Evolutionary conservation across 305 asterid species (phyloP), one percentile per base, ranked within the genome.

Genomic region (Ruellia speciosa): DNA sequence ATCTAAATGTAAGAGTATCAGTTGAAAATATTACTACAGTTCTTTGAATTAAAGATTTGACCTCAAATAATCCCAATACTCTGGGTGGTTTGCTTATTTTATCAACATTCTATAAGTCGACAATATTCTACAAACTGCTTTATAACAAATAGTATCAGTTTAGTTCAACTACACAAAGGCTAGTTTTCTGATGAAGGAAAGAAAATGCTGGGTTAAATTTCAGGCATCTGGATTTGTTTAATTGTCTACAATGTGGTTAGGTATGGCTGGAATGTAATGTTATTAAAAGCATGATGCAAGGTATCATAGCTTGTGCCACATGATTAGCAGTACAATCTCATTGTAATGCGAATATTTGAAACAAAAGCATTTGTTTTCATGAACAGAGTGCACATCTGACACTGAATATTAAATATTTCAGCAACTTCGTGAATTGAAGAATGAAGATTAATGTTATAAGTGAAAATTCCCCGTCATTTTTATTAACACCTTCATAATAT

Each of bases 1-100:
- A 17, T 15, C 52, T 52, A 62, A 55, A 60, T 15, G 65, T 24
- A 53, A 56, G 50, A 19, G 39, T 18, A 50, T 49, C 52, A 45
- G 52, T 13, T 41, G 49, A 70, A 62, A 13, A 35, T 43, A 49
- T 31, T 4, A 47, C 52, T 39, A 24, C 18, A 37, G 47, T 18
- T 53, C 50, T 49, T 10, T n/a, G 31, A 51, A 24, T 5, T 14
- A 59, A 53, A n/a, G 11, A 16, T 39, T 56, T 51, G 55, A 28
- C 56, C 55, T 37, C 56, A 52, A 51, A 54, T 60, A 62, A 24
- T 9, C 19, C 13, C 45, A 55, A 18, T 14, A 18, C 64, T 20
- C 18, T 18, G 43, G 11, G 18, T 14, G 18, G 52, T n/a, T 39
- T 14, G 43, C 24, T 59, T 43, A 43, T 43, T 47, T 59, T 49